Conservation (phyloP, 176 grass and related monocot genomes). For the Poa annua region DNA sequence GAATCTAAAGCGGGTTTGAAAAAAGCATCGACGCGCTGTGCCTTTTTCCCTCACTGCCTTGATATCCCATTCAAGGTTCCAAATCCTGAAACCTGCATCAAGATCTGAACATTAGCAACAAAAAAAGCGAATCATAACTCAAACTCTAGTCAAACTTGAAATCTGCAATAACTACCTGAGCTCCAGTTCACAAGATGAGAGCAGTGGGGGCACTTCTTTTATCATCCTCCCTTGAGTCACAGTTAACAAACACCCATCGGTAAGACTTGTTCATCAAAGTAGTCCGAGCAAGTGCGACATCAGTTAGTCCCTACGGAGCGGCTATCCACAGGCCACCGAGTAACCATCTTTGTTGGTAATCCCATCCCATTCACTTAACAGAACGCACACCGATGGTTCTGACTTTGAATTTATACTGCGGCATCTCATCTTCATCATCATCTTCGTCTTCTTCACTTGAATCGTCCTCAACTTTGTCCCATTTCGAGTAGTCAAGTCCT, state of each 20-base stretch:
- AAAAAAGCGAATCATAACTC: neutral
- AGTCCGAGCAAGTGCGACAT: neutral
- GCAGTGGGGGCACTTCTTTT: neutral
- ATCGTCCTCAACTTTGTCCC: slow-evolving; percentile 88
- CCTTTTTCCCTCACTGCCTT: neutral
- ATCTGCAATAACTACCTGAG: slow-evolving; percentile 34
- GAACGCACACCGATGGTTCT: slow-evolving; percentile 69
- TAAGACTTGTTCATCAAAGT: slow-evolving; percentile 12
- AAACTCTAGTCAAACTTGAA: neutral
- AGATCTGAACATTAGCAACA: neutral
- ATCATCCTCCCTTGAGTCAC: neutral
- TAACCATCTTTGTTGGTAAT: slow-evolving; percentile 11
- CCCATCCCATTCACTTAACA: slow-evolving; percentile 58
- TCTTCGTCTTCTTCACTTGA: slow-evolving; percentile 79
- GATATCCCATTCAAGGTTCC: neutral
- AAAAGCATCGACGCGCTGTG: neutral
- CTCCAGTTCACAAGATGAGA: neutral
- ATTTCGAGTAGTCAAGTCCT: slow-evolving; percentile 89
- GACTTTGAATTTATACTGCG: slow-evolving; percentile 83
- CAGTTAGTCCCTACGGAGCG: slow-evolving; percentile 14
- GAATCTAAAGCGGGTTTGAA: neutral
- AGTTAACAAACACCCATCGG: neutral
- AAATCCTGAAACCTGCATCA: slow-evolving; percentile 27
- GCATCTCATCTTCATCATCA: slow-evolving; percentile 63
- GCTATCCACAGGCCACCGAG: slow-evolving; percentile 27